These are phyloP conservation scores for Triticum timopheevii DNA, from an alignment of 176 grass and related monocot species.

Conservation along the genomic window DNA sequence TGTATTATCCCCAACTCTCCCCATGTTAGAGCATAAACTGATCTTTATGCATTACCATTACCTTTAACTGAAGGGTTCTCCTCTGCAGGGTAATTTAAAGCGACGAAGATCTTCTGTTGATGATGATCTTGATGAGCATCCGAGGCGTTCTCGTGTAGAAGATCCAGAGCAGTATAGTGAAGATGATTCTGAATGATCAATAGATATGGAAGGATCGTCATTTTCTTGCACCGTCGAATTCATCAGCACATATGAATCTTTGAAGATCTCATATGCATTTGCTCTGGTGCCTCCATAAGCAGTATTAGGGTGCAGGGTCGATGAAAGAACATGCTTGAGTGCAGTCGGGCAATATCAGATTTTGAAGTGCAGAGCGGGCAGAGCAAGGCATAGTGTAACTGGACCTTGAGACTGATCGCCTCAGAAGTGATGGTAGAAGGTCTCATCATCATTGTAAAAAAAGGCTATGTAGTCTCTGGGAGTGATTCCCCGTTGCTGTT, in stretches of 20 bases:
- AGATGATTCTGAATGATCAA: constrained; percentile 63
- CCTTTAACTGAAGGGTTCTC: constrained; percentile 31
- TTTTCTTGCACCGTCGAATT: constrained; percentile 39
- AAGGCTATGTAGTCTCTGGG: constrained; percentile 21
- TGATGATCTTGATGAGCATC: constrained; percentile 56
- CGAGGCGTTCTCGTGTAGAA: constrained; percentile 38
- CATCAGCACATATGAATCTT: constrained; percentile 22
- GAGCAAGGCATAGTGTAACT: constrained; percentile 33
- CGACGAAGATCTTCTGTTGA: constrained; percentile 48
- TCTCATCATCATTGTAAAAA: constrained; percentile 45
- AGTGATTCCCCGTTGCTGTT: constrained; percentile 29
- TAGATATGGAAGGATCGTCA: constrained; percentile 23
- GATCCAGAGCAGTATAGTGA: constrained; percentile 62
- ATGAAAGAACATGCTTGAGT: constrained; percentile 14
- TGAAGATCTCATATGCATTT: constrained; percentile 17
- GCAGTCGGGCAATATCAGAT: not conserved
- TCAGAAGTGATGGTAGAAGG: constrained; percentile 31
- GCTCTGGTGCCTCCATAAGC: not conserved
- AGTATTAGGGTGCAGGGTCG: constrained; percentile 8
- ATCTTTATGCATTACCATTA: constrained; percentile 17
- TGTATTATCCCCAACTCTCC: not conserved
- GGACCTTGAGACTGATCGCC: constrained; percentile 5
- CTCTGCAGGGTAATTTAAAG: constrained; percentile 52
- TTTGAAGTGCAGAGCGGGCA: constrained; percentile 15
- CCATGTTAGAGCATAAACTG: constrained; percentile 8